Evolutionary conservation across 176 grass and related monocot genomes (phyloP), one percentile per base, ranked within the genome.

Genomic region (Oryza longistaminata): DNA sequence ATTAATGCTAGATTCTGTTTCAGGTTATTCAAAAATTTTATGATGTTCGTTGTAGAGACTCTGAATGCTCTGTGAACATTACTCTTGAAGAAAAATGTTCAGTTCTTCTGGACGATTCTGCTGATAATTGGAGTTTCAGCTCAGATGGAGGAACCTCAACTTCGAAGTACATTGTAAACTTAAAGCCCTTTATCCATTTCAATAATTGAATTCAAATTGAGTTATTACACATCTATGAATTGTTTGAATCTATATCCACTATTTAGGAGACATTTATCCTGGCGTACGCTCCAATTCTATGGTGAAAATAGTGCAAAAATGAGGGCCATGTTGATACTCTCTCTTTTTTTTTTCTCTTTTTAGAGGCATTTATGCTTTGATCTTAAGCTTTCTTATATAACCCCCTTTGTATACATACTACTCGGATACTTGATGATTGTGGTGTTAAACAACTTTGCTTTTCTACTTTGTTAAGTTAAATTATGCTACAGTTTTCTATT

Each of bases 131-230:
- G 96, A 95, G 81, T 82, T 98, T 93, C 80, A 87, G 70, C 73
- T 82, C 80, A 77, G 91, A 98, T 78, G 85, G 85, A 55, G 91
- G 86, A 88, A 90, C 93, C 79, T 92, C 93, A 82, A 90, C 93
- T 82, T 90, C 82, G 78, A 98, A 98, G 89, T 98, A 98, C 93
- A 98, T 95, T 95, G 96, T 98, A 98, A 95, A 87, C 76, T 89
- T 82, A 88, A 81, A 78, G 15, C 71, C 85, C 86, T 91, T 80
- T 82, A 64, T 91, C 75, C 24, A 44, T 87, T 69, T 17, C 35
- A 72, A 52, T 64, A 62, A 68, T 87, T 89, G 29, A 24, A 46
- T 82, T 31, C 68, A 82, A 39, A 64, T 77, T 88, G 9, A 66
- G 76, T 45, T 87, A 11, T 68, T 79, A 29, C 50, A 31, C 9